These are phyloP conservation scores for Citrus glauca DNA, from an alignment of 345 rosid genomes.

Conservation along the genomic window DNA sequence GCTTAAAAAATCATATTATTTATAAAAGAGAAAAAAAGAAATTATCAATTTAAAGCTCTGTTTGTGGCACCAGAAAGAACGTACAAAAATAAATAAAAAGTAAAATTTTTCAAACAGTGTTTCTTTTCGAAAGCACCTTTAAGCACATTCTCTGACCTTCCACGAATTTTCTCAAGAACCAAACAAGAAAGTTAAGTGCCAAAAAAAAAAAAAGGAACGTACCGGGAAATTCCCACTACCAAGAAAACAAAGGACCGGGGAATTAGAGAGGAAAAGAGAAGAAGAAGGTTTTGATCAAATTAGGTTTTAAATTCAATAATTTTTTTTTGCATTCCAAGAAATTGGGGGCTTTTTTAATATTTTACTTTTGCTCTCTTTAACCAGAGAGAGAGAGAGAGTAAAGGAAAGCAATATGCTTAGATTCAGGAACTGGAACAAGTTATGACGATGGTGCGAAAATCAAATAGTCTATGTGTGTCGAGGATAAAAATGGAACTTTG, in stretches of 20 bases:
- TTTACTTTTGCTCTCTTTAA: not conserved
- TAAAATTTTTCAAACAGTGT: not conserved
- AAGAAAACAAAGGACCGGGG: not conserved
- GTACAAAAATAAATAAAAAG: not conserved
- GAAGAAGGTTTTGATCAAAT: not conserved
- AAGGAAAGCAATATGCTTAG: slow-evolving; percentile 36
- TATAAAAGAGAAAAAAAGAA: not conserved
- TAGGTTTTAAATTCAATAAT: no score
- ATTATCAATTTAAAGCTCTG: not conserved
- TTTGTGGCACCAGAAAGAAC: not conserved
- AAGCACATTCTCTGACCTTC: not conserved
- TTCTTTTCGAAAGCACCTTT: slow-evolving; percentile 2
- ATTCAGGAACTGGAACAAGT: slow-evolving; percentile 5
- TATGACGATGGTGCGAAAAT: slow-evolving; percentile 4
- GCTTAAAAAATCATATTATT: not conserved
- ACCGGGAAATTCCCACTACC: not conserved
- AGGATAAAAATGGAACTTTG: slow-evolving; percentile 5
- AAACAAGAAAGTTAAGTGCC: not conserved
- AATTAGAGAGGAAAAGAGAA: not conserved
- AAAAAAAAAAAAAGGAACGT: not conserved
- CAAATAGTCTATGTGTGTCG: not conserved
- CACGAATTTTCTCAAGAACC: slow-evolving; percentile 5
- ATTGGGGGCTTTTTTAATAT: not conserved
- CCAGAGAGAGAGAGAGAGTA: not conserved
- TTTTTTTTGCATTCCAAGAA: not conserved